Conservation (phyloP, 352 stramenopile species). For the Pythium pyrilobum region DNA sequence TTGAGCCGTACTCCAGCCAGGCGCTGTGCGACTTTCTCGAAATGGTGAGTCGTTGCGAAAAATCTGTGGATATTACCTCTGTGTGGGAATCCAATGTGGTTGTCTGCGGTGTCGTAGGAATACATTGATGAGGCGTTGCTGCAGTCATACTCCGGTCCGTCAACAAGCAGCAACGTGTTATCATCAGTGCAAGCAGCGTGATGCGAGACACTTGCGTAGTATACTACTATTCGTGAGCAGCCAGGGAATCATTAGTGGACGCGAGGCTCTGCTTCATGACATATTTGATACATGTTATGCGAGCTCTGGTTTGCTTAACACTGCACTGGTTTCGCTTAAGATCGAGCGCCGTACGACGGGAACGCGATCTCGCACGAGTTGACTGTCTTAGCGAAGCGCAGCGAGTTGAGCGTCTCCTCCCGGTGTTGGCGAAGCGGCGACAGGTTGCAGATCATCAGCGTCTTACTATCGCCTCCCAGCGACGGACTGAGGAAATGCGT, state of each 20-base stretch:
- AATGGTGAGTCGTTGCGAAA: conserved; percentile 36
- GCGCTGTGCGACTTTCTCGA: conserved; percentile 73
- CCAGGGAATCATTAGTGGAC: no score
- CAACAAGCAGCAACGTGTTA: not conserved
- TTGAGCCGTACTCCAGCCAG: conserved; percentile 49
- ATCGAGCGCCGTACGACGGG: conserved; percentile 48
- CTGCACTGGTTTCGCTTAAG: conserved; percentile 4
- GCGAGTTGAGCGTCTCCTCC: conserved; percentile 82
- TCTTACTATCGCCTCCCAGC: conserved; percentile 84
- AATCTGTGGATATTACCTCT: not conserved
- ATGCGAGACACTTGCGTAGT: not conserved
- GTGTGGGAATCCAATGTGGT: not conserved
- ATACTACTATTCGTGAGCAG: not conserved
- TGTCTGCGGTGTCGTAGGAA: conserved; percentile 30
- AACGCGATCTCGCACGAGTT: conserved; percentile 85
- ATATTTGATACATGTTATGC: conserved; percentile 4
- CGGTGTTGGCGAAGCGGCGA: conserved; percentile 68
- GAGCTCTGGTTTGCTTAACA: not conserved
- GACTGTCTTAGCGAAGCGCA: conserved; percentile 86
- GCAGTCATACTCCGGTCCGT: conserved; percentile 36
- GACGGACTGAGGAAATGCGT: conserved; percentile 84
- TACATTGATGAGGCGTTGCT: conserved; percentile 46
- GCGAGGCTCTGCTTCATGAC: no score
- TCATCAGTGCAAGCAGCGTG: not conserved
- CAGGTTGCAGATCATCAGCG: conserved; percentile 90